These are phyloP conservation scores for Magnaporthiopsis rhizophila DNA, from an alignment of 2,329 filamentous ascomycete species.

Conservation along the genomic window DNA sequence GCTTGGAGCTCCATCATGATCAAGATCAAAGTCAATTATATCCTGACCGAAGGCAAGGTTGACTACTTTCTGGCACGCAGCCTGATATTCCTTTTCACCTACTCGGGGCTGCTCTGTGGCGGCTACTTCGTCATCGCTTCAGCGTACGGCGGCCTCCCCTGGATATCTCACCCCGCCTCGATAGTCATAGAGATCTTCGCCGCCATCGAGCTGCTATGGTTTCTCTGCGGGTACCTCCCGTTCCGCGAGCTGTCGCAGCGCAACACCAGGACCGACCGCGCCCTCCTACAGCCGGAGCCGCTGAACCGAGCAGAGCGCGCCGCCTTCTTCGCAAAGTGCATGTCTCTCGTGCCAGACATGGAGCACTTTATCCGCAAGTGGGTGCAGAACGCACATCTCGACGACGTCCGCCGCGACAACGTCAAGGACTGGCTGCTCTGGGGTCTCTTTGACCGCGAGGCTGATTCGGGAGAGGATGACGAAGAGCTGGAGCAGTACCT, in stretches of 20 bases:
- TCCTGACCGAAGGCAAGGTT: neutral
- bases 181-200: slow-evolving; percentile 16
- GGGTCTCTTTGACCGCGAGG: slow-evolving; percentile 12
- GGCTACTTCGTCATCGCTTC: slow-evolving; percentile 15
- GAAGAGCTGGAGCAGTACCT: slow-evolving; percentile 13
- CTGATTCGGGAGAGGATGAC: slow-evolving; percentile 5
- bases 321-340: slow-evolving; percentile 8
- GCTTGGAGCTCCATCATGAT: too few species aligned
- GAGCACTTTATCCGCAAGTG: slow-evolving; percentile 13
- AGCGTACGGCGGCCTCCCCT: slow-evolving; percentile 14
- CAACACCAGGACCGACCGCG: neutral
- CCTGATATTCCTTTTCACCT: neutral
- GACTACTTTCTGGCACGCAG: neutral
- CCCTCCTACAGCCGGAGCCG: slow-evolving; percentile 5
- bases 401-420: slow-evolving; percentile 15
- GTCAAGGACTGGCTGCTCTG: slow-evolving; percentile 16
- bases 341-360: slow-evolving; percentile 11
- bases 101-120: slow-evolving; percentile 11
- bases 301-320: slow-evolving; percentile 11
- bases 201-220: slow-evolving; percentile 15
- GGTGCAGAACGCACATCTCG: slow-evolving; percentile 12
- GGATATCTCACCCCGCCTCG: slow-evolving; percentile 17
- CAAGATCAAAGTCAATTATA: too few species aligned
- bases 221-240: slow-evolving; percentile 14
- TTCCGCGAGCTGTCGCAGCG: slow-evolving; percentile 12